These are phyloP conservation scores for Prinsepia uniflora DNA, from an alignment of 306 rosid species.

Conservation along the genomic window DNA sequence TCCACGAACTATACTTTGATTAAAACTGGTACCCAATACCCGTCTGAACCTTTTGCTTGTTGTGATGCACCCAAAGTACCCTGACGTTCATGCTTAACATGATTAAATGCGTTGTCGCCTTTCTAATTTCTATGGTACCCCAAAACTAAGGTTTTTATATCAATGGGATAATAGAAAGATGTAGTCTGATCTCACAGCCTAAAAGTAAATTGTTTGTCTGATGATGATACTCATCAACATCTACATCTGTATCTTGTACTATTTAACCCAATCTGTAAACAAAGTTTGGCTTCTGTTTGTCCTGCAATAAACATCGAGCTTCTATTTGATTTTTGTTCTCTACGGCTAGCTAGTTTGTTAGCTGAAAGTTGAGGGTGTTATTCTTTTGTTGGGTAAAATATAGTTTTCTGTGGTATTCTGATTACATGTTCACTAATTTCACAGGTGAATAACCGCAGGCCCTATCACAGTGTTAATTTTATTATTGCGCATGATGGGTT, in stretches of 20 bases:
- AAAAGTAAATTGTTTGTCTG: not conserved
- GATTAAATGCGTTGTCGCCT: not conserved
- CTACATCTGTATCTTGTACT: not conserved
- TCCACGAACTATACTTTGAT: not conserved
- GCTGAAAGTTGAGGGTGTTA: not conserved
- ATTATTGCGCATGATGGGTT: constrained; percentile 90
- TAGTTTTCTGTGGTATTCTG: not conserved
- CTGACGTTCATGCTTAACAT: not conserved
- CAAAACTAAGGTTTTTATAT: not conserved
- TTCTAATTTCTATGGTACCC: not conserved
- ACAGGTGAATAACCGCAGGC: constrained; percentile 87
- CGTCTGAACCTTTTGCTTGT: not conserved
- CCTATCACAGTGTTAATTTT: constrained; percentile 80
- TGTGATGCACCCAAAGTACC: not conserved
- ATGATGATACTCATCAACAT: not conserved
- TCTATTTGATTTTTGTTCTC: not conserved
- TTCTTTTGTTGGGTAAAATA: not conserved
- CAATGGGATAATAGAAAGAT: not conserved
- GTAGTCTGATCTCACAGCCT: not conserved
- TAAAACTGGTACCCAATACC: not conserved
- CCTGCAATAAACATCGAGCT: not conserved
- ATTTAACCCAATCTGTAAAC: not conserved
- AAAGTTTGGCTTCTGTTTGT: not conserved
- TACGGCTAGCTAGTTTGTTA: not conserved
- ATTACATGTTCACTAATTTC: constrained; percentile 22